Base-by-base conservation (phyloP, 2,329 filamentous ascomycete species). In the Plenodomus lindquistii region DNA sequence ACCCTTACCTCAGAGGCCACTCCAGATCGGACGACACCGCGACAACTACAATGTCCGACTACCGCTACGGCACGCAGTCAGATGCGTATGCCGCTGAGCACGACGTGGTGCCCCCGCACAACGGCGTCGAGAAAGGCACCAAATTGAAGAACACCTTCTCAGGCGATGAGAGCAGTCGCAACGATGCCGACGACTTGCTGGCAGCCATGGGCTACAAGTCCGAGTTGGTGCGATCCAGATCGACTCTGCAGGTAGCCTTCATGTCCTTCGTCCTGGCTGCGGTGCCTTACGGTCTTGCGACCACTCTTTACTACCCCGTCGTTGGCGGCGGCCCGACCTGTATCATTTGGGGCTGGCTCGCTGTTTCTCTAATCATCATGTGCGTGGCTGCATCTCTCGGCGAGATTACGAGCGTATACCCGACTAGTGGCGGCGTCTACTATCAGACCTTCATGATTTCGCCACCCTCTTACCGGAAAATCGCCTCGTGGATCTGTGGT, bases 401-500 rank as follows among this genome's bases (percentile, higher is more conserved):
- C 56, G 87, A 91, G 73, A 88, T 91, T 65, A 89, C 86, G 50
- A 87, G 84, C 59, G 84, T 89, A 34, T 90, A 87, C 63, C 87
- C 87, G 18, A 90, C 86, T n/a, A 85, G 85, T 42, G 87, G 87
- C 63, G 87, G 87, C 67, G 87, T 90, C 44, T 91, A 91, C 75
- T 90, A 89, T 70, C 87, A 89, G 74, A 85, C 86, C 5, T 90
- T 87, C 66, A 89, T 89, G 83, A 81, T 91, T 13, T 80, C 87
- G 0, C 79, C 85, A 16, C 69, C 79, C 20, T 71, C 70, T 15
- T 86, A 82, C 74, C 84, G 86, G 44, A 81, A 80, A 36, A 73
- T 87, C 15, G 78, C 85, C 15, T 85, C 85, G 24, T 91, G 85
- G 83, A 82, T 88, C 41, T 87, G 85, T 57, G 87, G 87, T 51